Evolutionary conservation across 2,329 filamentous ascomycete species (phyloP), one percentile per base, ranked within the genome.

Genomic region (Pestalotiopsis sp.): DNA sequence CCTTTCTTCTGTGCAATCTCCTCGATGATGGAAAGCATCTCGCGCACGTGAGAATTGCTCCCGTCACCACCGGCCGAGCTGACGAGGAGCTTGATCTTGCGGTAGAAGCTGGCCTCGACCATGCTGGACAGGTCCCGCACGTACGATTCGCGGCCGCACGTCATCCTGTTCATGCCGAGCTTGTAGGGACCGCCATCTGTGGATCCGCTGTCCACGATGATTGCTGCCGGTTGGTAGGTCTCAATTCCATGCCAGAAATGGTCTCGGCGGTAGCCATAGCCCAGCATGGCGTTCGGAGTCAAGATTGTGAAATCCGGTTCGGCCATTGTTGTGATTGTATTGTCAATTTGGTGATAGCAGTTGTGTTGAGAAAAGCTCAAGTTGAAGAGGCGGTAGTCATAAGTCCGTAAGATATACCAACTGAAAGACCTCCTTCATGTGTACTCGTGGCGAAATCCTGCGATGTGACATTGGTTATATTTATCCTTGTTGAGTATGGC

Each of bases 41-140:
- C 78, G 13, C 78, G 71, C 2, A 85, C 82, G 71, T 84, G 82
- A 2, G 69, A 74, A 65, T 81, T 77, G 36, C 75, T 78, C 3
- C 81, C 81, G 72, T 82, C 82, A 1, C 82, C 82, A 2, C 82
- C 82, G 1, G 75, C 81, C 2, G 81, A 83, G 2, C 77, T 74
- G 3, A 83, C 79, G 41, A 69, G 49, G 17, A 75, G 68, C 63
- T 75, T 75, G 67, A 74, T 69, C 61, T 72, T 73, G 59, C 73
- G 63, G 20, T 74, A 71, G 27, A 71, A 69, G 59, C 72, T 52
- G 64, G 76, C 73, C 61, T 69, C 27, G 74, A 74, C 17, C 76
- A 75, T 60, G 55, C 76, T 52, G 2, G 52, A 64, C 76, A 77
- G 41, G 76, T 77, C 17, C 72, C 74, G 45, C 64, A 67, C 38